These are phyloP conservation scores for Sesbania bispinosa DNA, from an alignment of 306 rosid genomes.

Conservation along the genomic window DNA sequence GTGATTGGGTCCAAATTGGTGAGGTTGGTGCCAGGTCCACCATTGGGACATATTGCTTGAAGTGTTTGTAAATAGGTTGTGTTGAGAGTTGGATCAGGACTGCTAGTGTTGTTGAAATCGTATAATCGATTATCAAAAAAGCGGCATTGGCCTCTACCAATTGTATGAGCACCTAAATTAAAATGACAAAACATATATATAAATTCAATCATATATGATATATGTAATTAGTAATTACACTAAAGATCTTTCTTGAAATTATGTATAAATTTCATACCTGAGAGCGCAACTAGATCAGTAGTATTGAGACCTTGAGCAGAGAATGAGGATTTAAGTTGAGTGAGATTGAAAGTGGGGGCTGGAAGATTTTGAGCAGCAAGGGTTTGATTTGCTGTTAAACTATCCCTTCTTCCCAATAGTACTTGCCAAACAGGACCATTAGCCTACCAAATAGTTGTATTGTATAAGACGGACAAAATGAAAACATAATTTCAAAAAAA, in stretches of 20 bases:
- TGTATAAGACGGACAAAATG: not conserved
- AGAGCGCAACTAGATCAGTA: conserved; percentile 51
- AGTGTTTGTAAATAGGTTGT: conserved; percentile 15
- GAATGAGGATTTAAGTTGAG: conserved; percentile 9
- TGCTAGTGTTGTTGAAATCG: conserved; percentile 18
- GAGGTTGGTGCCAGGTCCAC: conserved; percentile 27
- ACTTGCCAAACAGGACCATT: conserved; percentile 47
- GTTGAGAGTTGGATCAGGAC: conserved; percentile 40
- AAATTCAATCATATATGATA: too few species aligned
- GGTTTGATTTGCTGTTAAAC: conserved; percentile 37
- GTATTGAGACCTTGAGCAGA: conserved; percentile 19
- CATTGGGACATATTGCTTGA: conserved; percentile 30
- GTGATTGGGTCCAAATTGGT: conserved; percentile 36
- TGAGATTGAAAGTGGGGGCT: not conserved
- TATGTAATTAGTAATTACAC: too few species aligned
- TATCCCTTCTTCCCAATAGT: conserved; percentile 55
- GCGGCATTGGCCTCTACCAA: conserved; percentile 37
- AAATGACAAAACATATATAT: too few species aligned
- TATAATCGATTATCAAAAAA: conserved; percentile 19
- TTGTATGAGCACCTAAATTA: conserved; percentile 44
- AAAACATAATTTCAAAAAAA: not conserved
- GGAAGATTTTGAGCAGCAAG: conserved; percentile 44
- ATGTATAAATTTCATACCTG: conserved; percentile 43
- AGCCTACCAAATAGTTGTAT: conserved; percentile 29
- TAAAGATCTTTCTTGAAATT: too few species aligned